Base-by-base conservation (phyloP, 2,329 filamentous ascomycete species). In the Cladobotryum protrusum region DNA sequence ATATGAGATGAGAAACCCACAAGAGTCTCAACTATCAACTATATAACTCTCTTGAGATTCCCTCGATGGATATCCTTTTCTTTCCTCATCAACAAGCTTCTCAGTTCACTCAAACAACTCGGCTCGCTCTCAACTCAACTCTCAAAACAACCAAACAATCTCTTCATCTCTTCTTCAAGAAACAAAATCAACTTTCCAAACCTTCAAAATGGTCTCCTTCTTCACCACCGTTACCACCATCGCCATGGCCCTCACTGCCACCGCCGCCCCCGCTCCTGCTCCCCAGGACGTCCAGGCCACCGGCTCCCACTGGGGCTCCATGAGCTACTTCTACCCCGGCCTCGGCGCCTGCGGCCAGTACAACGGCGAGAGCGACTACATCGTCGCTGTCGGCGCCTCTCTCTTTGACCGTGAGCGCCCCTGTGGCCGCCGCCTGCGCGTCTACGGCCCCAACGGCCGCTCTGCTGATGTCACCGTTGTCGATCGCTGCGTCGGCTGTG, bases 321-420 rank as follows among this genome's bases (percentile, higher is more conserved):
- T 57, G 19, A 62, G 68, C 15, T 91, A 83, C 69, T 91, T 86
- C 64, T 69, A 72, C 15, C 79, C 85, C 0, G 72, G 67, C 3
- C 72, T 88, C 4, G 87, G 87, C 12, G 82, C 86, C 0, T 92
- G 88, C 62, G 87, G 87, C 5, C 66, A 76, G 32, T 73, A 67
- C 1, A 81, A 78, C 47, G 66, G 62, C 1, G 70, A 73, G 7
- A 66, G 63, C 7, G 83, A 89, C 50, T 61, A 75, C 50, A 78
- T 91, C 37, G 83, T 79, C 34, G 79, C 87, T 1, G 74, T 92
- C 0, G 85, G 83, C 2, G 78, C 84, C 58, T 61, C 75, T n/a
- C 62, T 87, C 4, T 92, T 81, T 61, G 86, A 90, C 63, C 74
- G 79, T 0, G 72, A 72, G 1, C 67, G 70, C 4, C 62, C 69